These are phyloP conservation scores for Termitomyces bulborhizus DNA, from an alignment of 768 basidiomycete species.

Conservation along the genomic window DNA sequence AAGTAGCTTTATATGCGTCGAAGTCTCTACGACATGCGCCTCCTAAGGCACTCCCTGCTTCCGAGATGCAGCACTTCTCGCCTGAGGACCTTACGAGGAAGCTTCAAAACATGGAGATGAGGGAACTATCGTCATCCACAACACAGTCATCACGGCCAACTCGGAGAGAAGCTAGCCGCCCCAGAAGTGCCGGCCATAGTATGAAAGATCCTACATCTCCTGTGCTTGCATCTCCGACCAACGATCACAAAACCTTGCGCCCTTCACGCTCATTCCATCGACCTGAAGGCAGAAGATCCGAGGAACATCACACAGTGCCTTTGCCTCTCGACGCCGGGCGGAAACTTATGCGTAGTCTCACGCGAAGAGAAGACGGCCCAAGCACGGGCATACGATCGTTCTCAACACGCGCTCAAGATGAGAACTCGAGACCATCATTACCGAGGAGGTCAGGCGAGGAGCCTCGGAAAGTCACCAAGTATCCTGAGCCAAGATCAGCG, in stretches of 20 bases:
- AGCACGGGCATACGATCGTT: constrained; percentile 13
- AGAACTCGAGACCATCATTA: constrained; percentile 1
- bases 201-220: constrained; percentile 7
- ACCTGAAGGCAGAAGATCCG: constrained; percentile 26
- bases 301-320: constrained; percentile 25
- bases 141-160: constrained; percentile 5
- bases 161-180: constrained; percentile 7
- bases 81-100: constrained; percentile 55
- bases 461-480: constrained; percentile 11
- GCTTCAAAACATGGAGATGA: constrained; percentile 44
- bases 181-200: constrained; percentile 14
- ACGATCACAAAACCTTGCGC: constrained; percentile 28
- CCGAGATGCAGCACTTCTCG: constrained; percentile 34
- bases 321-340: constrained; percentile 25
- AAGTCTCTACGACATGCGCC: constrained; percentile 29
- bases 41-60: constrained; percentile 38
- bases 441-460: constrained; percentile 15
- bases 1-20: constrained; percentile 31
- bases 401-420: constrained; percentile 15
- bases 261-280: constrained; percentile 61
- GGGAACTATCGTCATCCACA: constrained; percentile 15
- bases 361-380: constrained; percentile 19
- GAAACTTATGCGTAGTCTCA: constrained; percentile 30
- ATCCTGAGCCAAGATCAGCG: constrained; percentile 13
- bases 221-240: constrained; percentile 5